Base-by-base conservation (phyloP, 2,329 filamentous ascomycete species). In the Penicillium occitanis region DNA sequence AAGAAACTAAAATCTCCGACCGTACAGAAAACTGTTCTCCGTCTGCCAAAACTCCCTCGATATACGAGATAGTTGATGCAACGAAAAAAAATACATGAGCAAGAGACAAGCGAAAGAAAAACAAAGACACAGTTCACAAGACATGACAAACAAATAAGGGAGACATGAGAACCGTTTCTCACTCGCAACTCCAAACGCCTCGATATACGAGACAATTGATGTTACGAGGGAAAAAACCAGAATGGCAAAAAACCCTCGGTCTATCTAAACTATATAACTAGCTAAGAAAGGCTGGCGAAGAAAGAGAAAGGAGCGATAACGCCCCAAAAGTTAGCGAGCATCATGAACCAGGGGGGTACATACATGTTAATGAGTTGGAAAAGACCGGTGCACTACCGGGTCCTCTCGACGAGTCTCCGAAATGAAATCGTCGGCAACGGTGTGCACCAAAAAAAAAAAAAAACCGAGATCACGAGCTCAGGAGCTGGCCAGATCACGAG, bases 401-500 rank as follows among this genome's bases (percentile, higher is more conserved):
- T 57, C 51, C 51, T 33, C 51, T 57, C 30, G 51, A 57, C 33
- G 30, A 57, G 51, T 57, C 50, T 28, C 28, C 33, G 30, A 60
- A 60, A 44, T 30, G 40, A 60, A 44, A 60, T 60, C 19, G 37
- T 44, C 57, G 57, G 37, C 11, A 60, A 60, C 6, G 40, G 14
- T 60, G 22, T 42, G 57, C 37, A 60, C 57, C 57, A 40, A 11
- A 19, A n/a, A 25, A 40, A 11, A 19, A n/a, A 25, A 37, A 28
- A 30, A 5, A 5, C 42, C 35, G 59, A 51, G 59, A 61, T 63
- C 61, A 50, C 35, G 60, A 62, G 60, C 40, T 50, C 60, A 62
- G 60, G 44, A 51, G 60, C 35, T 25, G 44, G 40, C 44, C 25
- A 62, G 33, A 61, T 17, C 59, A 61, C 60, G 44, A 50, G 46